Evolutionary conservation across 139 green algal species (phyloP), one percentile per base, ranked within the genome.

Genomic region (Eudorina sp.): DNA sequence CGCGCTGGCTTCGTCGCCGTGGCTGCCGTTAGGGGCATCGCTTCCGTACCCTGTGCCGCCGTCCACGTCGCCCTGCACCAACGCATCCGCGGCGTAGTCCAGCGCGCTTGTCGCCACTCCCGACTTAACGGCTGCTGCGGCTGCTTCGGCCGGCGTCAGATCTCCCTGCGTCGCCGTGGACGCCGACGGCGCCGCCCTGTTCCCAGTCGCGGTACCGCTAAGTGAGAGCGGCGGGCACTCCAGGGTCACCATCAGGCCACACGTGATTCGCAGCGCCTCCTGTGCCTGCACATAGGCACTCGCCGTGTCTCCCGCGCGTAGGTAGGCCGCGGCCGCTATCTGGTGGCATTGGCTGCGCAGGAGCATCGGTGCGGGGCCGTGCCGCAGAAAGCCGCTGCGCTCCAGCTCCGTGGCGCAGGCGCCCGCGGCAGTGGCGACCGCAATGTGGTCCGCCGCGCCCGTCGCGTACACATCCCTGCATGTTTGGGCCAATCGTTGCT

Each of bases 261-360:
- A 70, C 5, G 88, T 87, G 34, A 91, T 68, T 5, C 74, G 73
- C 38, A 91, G 88, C 5, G 88, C 83, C 75, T 91, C 82, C 48
- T 91, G 82, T 16, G 64, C 66, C 6, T 87, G 78, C n/a, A 53
- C 34, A 53, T 88, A 82, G 27, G 86, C 86, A 5, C 3, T 41
- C 6, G 43, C 51, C 3, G 81, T 78, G 51, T 81, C 48, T 14
- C 62, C 88, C 0, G 38, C 36, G 0, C 64, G 74, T 19, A 91
- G 75, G 40, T 87, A 75, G n/a, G 74, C 74, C 1, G 58, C 62
- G 1, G 82, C 83, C 36, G 88, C 82, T 1, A 43, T 4, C 34
- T 89, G 83, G 58, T 85, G 83, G 72, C 80, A 72, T 29, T 77
- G 88, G 29, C 68, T 62, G 0, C 81, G 88, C 81, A 82, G 73